Base-by-base conservation (phyloP, 768 basidiomycete genomes). In the Strobilomyces confusus region DNA sequence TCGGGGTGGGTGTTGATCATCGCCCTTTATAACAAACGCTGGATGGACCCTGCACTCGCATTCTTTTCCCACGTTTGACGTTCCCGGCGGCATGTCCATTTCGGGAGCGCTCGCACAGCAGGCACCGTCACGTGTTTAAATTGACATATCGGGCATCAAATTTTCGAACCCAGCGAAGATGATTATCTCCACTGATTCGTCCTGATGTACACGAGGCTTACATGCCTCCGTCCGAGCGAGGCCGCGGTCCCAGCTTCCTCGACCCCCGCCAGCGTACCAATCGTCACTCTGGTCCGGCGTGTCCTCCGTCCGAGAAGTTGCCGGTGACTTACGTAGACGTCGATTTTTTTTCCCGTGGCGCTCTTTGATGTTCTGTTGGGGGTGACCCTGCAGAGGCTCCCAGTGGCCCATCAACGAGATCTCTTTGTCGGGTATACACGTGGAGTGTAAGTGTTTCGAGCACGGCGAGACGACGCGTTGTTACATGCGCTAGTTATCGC, bases 1-100 rank as follows among this genome's bases (percentile, higher is more conserved):
- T 64, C 68, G 58, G 63, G 64, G 58, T 68, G 66, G 67, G 61
- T 66, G 68, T 71, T 69, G 68, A 69, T 69, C 68, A 71, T 71
- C 68, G 69, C 68, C 63, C 68, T 69, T 69, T 69, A 69, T 69
- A 71, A 69, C 58, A 61, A 66, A 64, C 61, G 58, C 62, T 69
- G 64, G 49, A 33, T 61, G 66, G 68, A 60, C 68, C 69, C 68
- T 69, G 66, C 68, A 56, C 59, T 62, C 46, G 48, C 55, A 58
- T 66, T 66, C 59, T 63, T 67, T 69, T 69, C 68, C 59, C 68
- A 69, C 68, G 69, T 59, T 60, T 66, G 68, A 55, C 66, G 57
- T 61, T 71, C 55, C 68, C 68, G 68, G 64, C 68, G 68, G 68
- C 50, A 69, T 60, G 51, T 69, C 64, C 57, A 58, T 59, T 64